phyloP scores from a whole-genome alignment of 2,329 filamentous ascomycete species.

The Colletotrichum sp. region DNA sequence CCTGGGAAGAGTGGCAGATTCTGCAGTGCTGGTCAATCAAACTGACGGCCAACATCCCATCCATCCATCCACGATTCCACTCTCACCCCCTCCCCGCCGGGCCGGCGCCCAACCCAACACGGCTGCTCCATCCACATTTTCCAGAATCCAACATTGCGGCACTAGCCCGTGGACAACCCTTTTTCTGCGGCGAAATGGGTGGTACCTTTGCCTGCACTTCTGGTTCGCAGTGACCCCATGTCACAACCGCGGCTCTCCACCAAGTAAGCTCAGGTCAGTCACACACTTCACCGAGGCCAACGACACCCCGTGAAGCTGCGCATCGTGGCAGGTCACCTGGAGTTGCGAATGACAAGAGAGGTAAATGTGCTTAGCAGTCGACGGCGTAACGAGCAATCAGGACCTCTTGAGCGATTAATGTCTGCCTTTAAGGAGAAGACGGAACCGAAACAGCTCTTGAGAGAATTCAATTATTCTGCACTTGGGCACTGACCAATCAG shows the following conservation, averaged over 20 bases:
- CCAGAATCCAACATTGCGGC: conserved; percentile 18
- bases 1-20: neutral
- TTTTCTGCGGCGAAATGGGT: conserved; percentile 1
- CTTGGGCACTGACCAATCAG: conserved; percentile 31
- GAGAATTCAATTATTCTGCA: conserved; percentile 39
- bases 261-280: conserved; percentile 19
- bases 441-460: conserved; percentile 20
- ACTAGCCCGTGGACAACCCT: conserved; percentile 9
- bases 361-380: conserved; percentile 15
- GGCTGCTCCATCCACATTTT: conserved; percentile 21
- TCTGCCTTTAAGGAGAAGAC: conserved; percentile 15
- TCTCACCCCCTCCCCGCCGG: conserved; percentile 6
- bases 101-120: conserved; percentile 15
- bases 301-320: conserved; percentile 14
- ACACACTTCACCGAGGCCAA: conserved; percentile 19
- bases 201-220: conserved; percentile 15
- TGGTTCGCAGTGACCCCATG: conserved; percentile 15
- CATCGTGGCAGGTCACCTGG: conserved; percentile 6
- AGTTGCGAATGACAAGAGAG: conserved; percentile 18
- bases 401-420: conserved; percentile 20
- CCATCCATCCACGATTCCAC: conserved; percentile 2
- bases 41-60: neutral
- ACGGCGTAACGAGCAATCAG: neutral
- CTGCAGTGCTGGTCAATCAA: conserved; percentile 13
- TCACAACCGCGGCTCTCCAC: conserved; percentile 19